Evolutionary conservation across 225 moss, liverwort and hornwort species (phyloP).

Genomic region (Marchantia paleacea): DNA sequence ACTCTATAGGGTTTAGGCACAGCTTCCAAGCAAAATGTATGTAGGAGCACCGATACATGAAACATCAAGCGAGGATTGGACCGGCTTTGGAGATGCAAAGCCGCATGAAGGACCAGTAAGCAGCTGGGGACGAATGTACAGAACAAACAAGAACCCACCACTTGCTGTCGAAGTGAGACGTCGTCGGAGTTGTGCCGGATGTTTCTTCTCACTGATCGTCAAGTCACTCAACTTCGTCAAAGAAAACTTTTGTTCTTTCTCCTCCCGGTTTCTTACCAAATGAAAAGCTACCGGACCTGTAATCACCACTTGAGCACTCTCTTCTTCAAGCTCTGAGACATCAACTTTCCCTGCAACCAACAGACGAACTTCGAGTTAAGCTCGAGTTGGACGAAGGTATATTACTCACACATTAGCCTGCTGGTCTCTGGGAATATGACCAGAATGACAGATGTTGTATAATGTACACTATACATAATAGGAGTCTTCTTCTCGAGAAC

Average conservation of each 20-base stretch:
- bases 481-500: no score
- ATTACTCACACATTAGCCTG: neutral
- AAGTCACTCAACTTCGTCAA: neutral
- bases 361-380: neutral
- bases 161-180: conserved; percentile 20
- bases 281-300: conserved; percentile 26
- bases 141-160: conserved; percentile 21
- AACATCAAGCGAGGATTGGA: no score
- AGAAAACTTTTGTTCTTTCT: conserved; percentile 6
- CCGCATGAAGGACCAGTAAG: no score
- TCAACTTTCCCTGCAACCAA: conserved; percentile 10
- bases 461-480: no score
- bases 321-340: neutral
- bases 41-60: neutral
- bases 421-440: no score
- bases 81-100: no score
- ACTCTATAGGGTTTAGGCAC: no score
- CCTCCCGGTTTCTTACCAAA: conserved; percentile 23
- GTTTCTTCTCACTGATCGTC: neutral
- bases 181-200: conserved; percentile 23
- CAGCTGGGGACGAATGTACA: no score
- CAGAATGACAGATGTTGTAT: no score
- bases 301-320: neutral
- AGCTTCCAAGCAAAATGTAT: no score
- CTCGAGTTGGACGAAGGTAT: neutral